Base-by-base conservation (phyloP, 345 rosid species). In the Punica granatum region DNA sequence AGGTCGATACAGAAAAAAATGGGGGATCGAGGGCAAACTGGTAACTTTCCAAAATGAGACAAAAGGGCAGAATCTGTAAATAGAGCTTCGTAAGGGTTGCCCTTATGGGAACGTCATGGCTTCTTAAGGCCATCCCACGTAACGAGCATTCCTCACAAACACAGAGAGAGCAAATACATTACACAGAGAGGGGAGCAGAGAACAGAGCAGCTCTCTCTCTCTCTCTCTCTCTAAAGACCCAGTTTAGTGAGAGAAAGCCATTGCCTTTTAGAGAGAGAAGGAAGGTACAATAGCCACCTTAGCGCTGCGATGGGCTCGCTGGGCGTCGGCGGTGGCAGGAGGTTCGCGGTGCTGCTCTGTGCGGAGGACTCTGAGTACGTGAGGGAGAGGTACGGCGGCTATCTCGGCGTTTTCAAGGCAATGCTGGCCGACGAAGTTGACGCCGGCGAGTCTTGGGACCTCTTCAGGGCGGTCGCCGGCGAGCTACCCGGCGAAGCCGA, bases 301-400 rank as follows among this genome's bases (percentile, higher is more conserved):
- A n/a, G n/a, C n/a, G n/a, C n/a, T n/a, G 32, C 60, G 34, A 56
- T 56, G 61, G 61, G 61, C 33, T 56, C 61, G 11, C 61, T 56
- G 34, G 61, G 61, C 33, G 19, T 56, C 61, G 18, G 33, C 34
- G 61, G 34, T 12, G 34, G 34, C 61, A 14, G 61, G 78, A 77
- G 77, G 73, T 89, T 77, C 60, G 92, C 83, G 18, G 82, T 89
- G 28, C 82, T 89, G 25, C 68, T 83, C 44, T 86, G 92, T 39
- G 95, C 90, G 16, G 83, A 86, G 66, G 95, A 89, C 56, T 76
- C 95, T 2, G 95, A 89, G 1, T 84, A 79, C 67, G 83, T 86
- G 76, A 82, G 70, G 77, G 80, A 72, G 73, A 74, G 18, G 28
- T 80, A 84, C 70, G 91, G 84, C 35, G 91, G 95, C 30, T 86